These are phyloP conservation scores for Pneumocystis carinii DNA, from an alignment of 1,139 yeast genomes.

Conservation along the genomic window DNA sequence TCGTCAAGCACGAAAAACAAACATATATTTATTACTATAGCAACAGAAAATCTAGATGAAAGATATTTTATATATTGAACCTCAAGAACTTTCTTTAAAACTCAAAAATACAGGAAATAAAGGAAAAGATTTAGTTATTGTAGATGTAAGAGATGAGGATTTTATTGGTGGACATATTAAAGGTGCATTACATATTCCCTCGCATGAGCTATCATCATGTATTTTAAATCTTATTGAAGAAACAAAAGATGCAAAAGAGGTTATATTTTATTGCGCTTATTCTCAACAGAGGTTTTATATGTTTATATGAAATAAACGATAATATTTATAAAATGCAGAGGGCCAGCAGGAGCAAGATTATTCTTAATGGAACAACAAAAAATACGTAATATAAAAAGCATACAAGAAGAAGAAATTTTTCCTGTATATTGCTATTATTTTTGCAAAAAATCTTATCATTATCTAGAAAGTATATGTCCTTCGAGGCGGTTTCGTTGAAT, in stretches of 20 bases:
- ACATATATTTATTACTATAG: not conserved
- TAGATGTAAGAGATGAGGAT: conserved; percentile 83
- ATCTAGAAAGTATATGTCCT: conserved; percentile 1
- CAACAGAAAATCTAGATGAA: not conserved
- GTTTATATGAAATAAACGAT: conserved; percentile 33
- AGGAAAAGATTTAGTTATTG: conserved; percentile 32
- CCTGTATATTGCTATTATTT: not conserved
- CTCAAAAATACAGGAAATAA: conserved; percentile 1
- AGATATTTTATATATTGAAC: not conserved
- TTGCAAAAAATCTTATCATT: not conserved
- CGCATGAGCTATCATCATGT: conserved; percentile 32
- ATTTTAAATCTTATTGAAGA: conserved; percentile 28
- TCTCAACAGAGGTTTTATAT: conserved; percentile 38
- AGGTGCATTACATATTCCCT: conserved; percentile 48
- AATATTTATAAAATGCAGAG: conserved; percentile 61
- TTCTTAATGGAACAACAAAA: conserved; percentile 23
- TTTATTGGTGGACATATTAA: conserved; percentile 61
- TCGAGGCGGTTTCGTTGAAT: conserved; percentile 44
- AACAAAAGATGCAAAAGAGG: not conserved
- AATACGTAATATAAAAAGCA: conserved; percentile 28
- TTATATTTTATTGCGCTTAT: not conserved
- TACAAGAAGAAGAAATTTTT: not conserved
- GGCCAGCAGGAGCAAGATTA: conserved; percentile 67
- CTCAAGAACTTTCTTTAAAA: not conserved
- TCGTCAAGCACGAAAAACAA: not conserved